Evolutionary conservation across 768 basidiomycete species (phyloP).

Genomic region (Panellus pusillus): DNA sequence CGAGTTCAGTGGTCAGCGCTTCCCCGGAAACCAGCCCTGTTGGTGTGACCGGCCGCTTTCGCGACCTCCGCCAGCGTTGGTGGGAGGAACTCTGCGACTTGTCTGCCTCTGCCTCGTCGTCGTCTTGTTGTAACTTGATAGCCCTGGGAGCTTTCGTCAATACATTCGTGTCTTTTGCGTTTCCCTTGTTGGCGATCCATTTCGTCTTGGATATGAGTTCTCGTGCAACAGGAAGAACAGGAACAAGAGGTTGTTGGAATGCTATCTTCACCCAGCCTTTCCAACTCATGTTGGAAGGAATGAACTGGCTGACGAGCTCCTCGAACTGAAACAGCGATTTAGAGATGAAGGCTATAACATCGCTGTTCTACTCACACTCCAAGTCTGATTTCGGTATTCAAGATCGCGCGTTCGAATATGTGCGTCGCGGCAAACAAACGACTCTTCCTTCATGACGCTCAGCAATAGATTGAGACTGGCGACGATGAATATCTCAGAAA

Average conservation of each 20-base stretch:
- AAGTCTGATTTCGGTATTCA: constrained; percentile 80
- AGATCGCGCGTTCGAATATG: constrained; percentile 78
- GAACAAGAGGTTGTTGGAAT: constrained; percentile 75
- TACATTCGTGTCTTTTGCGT: constrained; percentile 7
- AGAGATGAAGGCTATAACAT: constrained; percentile 6
- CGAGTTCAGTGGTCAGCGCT: constrained; percentile 16
- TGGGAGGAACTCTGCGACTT: constrained; percentile 19
- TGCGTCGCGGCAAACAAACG: constrained; percentile 80
- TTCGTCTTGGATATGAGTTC: constrained; percentile 80
- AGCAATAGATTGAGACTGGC: constrained; percentile 69
- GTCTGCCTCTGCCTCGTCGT: constrained; percentile 13
- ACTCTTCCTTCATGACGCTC: constrained; percentile 80
- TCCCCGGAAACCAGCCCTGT: constrained; percentile 8
- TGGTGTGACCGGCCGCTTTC: constrained; percentile 15
- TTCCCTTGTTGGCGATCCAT: constrained; percentile 45
- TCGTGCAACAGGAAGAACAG: constrained; percentile 75
- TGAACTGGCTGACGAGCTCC: constrained; percentile 75
- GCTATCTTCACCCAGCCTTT: constrained; percentile 83
- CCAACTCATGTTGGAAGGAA: constrained; percentile 77
- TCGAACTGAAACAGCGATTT: constrained; percentile 54
- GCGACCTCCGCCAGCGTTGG: constrained; percentile 17
- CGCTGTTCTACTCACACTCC: constrained; percentile 57
- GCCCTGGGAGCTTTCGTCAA: constrained; percentile 6
- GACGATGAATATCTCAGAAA: too few species aligned
- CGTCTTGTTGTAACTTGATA: constrained; percentile 7